Percentiles rank a stretch among this genome's conserved stretches.
phyloP scores from a whole-genome alignment of 2,329 filamentous ascomycete species.

The Fusarium secorum region DNA sequence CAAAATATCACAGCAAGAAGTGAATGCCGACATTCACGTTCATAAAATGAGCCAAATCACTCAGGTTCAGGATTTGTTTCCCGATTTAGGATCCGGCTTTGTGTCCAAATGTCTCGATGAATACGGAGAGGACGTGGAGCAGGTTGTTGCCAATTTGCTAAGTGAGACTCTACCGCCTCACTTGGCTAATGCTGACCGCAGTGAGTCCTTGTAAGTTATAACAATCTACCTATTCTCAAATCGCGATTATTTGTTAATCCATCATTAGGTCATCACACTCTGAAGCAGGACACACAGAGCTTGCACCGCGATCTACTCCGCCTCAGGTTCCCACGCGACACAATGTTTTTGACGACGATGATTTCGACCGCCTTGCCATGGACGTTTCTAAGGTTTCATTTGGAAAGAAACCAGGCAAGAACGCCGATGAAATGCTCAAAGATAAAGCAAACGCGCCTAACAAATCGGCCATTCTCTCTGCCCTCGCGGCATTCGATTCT shows the following conservation, averaged over 20 bases:
- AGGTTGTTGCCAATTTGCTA: constrained; percentile 81
- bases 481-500: constrained; percentile 86
- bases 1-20: constrained; percentile 49
- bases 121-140: constrained; percentile 79
- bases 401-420: constrained; percentile 72
- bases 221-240: neutral
- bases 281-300: constrained; percentile 44
- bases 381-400: constrained; percentile 76
- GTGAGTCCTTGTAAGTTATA: constrained; percentile 66
- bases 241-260: constrained; percentile 24
- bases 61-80: constrained; percentile 93
- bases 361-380: constrained; percentile 75
- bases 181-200: constrained; percentile 69
- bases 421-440: constrained; percentile 75
- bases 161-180: constrained; percentile 77
- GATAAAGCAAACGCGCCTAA: constrained; percentile 71
- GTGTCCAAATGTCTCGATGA: constrained; percentile 80
- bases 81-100: constrained; percentile 84
- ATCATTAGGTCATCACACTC: constrained; percentile 42
- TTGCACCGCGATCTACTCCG: constrained; percentile 68
- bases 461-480: constrained; percentile 88
- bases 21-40: constrained; percentile 67
- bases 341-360: constrained; percentile 83
- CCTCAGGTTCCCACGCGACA: constrained; percentile 65
- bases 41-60: constrained; percentile 86